phyloP scores from a whole-genome alignment of 164 flowering plant genomes.

The Vitis rupestris region DNA sequence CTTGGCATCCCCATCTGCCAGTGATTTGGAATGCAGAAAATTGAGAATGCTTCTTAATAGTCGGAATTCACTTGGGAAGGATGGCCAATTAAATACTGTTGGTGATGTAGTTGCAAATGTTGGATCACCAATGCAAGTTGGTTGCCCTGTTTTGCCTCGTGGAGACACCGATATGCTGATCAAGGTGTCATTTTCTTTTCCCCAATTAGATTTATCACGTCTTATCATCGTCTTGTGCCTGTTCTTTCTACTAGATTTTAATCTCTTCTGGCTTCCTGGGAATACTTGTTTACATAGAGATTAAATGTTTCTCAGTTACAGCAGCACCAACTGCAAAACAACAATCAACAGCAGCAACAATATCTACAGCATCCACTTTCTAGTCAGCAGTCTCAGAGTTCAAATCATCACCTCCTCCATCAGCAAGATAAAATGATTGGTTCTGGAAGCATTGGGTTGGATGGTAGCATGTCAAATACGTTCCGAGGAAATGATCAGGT shows the following conservation, averaged over 20 bases:
- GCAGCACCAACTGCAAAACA: constrained; percentile 35
- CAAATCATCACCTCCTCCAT: constrained; percentile 21
- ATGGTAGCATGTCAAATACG: constrained; percentile 37
- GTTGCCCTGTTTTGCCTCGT: constrained; percentile 38
- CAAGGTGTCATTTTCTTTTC: constrained; percentile 26
- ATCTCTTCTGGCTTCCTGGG: neutral
- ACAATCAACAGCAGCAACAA: constrained; percentile 29
- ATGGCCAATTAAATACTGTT: constrained; percentile 24
- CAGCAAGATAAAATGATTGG: constrained; percentile 39
- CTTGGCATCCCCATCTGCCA: constrained; percentile 30
- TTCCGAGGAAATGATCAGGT: constrained; percentile 51
- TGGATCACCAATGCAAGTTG: constrained; percentile 39
- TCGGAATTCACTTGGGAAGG: constrained; percentile 29
- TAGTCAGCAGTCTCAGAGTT: constrained; percentile 36
- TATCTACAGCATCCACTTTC: constrained; percentile 31
- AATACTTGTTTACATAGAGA: neutral
- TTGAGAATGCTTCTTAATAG: constrained; percentile 33
- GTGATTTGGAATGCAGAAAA: constrained; percentile 32
- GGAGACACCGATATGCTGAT: constrained; percentile 30
- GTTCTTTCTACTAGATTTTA: neutral
- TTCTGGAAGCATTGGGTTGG: constrained; percentile 24
- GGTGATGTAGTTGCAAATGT: constrained; percentile 28
- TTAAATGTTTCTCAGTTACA: constrained; percentile 23
- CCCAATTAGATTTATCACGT: neutral
- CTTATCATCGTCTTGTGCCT: neutral